Conservation (phyloP, 768 basidiomycete genomes). For the Leccinum variicolor region DNA sequence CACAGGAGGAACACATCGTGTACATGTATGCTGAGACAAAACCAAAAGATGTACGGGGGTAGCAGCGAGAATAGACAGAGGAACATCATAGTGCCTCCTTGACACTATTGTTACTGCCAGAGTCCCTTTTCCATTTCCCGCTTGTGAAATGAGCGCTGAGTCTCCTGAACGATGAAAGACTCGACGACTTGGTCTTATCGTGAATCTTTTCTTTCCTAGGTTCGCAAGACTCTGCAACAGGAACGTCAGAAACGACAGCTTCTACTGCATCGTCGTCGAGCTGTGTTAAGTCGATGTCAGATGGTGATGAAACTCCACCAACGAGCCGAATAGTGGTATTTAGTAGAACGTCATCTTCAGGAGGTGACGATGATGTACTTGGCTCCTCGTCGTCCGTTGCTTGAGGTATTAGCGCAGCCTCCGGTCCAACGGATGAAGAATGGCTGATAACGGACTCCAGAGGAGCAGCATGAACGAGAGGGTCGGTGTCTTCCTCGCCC, state of each 20-base stretch:
- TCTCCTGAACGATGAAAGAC: conserved; percentile 56
- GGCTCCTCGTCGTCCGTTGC: conserved; percentile 7
- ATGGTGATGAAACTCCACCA: conserved; percentile 46
- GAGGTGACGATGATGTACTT: conserved; percentile 1
- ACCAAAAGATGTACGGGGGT: conserved; percentile 11
- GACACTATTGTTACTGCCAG: conserved; percentile 43
- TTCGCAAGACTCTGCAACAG: conserved; percentile 32
- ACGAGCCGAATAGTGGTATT: conserved; percentile 55
- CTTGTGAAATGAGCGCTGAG: conserved; percentile 41
- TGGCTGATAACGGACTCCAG: conserved; percentile 31
- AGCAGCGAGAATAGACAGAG: conserved; percentile 12
- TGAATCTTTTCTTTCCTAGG: conserved; percentile 37
- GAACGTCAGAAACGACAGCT: conserved; percentile 34
- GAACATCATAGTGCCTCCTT: conserved; percentile 36
- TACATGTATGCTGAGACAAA: conserved; percentile 22
- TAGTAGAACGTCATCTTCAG: conserved; percentile 22
- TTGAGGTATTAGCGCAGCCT: conserved; percentile 3
- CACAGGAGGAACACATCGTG: conserved; percentile 12
- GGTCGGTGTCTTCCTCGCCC: conserved; percentile 40
- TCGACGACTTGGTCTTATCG: conserved; percentile 50
- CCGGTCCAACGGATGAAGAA: conserved; percentile 20
- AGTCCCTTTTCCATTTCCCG: conserved; percentile 51
- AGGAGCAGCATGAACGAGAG: conserved; percentile 46
- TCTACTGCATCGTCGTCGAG: conserved; percentile 33
- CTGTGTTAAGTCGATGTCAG: conserved; percentile 26